Percentiles rank a stretch among this genome's conserved stretches.
Evolutionary conservation across 2,329 filamentous ascomycete species (phyloP).

Genomic region (Ophiostoma novo-ulmi): DNA sequence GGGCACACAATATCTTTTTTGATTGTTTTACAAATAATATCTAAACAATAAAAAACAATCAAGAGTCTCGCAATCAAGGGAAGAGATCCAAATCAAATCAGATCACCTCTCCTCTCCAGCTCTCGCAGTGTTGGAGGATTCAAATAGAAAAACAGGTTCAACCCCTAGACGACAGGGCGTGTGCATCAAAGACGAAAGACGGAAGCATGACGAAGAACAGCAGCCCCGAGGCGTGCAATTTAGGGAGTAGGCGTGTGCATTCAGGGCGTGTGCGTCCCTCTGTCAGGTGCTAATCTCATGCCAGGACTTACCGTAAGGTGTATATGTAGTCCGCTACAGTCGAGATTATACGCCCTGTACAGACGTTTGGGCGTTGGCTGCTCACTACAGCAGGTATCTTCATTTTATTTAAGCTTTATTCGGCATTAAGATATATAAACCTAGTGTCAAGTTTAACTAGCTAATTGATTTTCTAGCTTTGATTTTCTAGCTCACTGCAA

Average conservation of each 20-base stretch:
- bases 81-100: not conserved
- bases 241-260: not conserved
- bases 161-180: slow-evolving; percentile 4
- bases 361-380: not conserved
- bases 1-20: not conserved
- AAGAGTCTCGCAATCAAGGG: not conserved
- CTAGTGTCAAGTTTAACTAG: not conserved
- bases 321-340: not conserved
- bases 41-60: no score
- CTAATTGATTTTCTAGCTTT: not conserved
- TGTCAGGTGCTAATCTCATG: not conserved
- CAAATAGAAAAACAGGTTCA: not conserved
- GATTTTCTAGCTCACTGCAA: not conserved
- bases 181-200: slow-evolving; percentile 1
- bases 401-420: not conserved
- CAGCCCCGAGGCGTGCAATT: not conserved
- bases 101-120: not conserved
- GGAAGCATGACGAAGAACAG: no score
- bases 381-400: slow-evolving; percentile 1
- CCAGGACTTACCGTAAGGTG: not conserved
- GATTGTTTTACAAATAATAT: not conserved
- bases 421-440: no score
- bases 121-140: not conserved
- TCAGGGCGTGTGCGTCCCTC: slow-evolving; percentile 1
- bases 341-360: not conserved